Base-by-base conservation (phyloP, 164 flowering plant genomes). In the Macadamia integrifolia region DNA sequence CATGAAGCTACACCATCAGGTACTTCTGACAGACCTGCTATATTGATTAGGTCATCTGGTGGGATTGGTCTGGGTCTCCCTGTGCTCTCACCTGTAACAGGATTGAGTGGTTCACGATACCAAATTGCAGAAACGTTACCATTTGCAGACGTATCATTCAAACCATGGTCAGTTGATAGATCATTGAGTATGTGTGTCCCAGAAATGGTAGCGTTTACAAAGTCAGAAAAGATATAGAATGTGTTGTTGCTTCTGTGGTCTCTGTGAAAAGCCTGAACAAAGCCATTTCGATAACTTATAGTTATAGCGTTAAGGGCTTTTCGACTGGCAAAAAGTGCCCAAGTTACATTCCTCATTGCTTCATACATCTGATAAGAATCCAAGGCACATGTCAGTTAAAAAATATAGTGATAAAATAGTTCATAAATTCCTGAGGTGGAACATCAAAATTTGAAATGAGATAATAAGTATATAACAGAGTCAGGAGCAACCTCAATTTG, bases 221-320 rank as follows among this genome's bases (percentile, higher is more conserved):
- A 77, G 61, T 90, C 85, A 57, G 97, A 90, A 80, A 87, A 89
- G 72, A 94, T 94, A 83, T 94, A 94, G 76, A 76, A 94, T 64
- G 99, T 89, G 60, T 80, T 86, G 73, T 88, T 87, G 66, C 82
- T 90, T 74, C 80, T 86, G 73, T 85, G 95, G 69, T 94, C 96
- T 78, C 99, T 84, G 70, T 94, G 97, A 68, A 94, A 90, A 48
- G 97, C 99, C 72, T 94, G 99, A 62, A 94, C 97, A 75, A 90
- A 89, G 1, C 99, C 99, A 61, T 94, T 92, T 70, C 68, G 83
- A 75, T 94, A 92, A 12, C 80, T 90, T 68, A 90, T 86, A 11
- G 99, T 94, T 63, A 94, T 88, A 8, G 99, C 84, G 76, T 84
- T 88, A 44, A 94, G 92, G 63, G 97, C 95, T 77, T 80, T 88